Base-by-base conservation (phyloP, 306 rosid species). In the Quercus engelmannii region DNA sequence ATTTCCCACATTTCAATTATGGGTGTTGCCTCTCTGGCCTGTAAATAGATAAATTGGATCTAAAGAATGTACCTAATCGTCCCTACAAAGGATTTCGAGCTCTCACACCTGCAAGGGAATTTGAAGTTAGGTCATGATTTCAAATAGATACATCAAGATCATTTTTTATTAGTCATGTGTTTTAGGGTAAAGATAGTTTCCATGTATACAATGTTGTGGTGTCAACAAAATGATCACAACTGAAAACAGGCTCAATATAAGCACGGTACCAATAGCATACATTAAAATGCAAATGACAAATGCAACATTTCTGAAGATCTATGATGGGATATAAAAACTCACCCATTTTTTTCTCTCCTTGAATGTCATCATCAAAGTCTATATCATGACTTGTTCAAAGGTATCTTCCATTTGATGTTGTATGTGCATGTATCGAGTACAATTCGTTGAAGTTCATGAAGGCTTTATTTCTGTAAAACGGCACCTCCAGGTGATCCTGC, bases 371-470 rank as follows among this genome's bases (percentile, higher is more conserved):
- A 38, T 38, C 43, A 38, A 7, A 38, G 10, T 38, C 43, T 6
- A 38, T 38, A 38, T 38, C 43, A 6, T 38, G 43, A 38, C 41
- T 6, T 35, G 8, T 35, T 35, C 41, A 35, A 2, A 0, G 2
- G 41, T 6, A 35, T 6, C 41, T 35, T 78, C 93, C 93, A 83
- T 89, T 87, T 14, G 89, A 89, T 54, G 82, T 72, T 46, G 89
- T 79, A 69, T 85, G 93, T 18, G 91, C 91, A 79, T 83, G 81
- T 81, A 87, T 81, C 73, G 81, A 87, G 82, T 88, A 83, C 84
- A 87, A 80, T 69, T 85, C 84, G 28, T 87, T 54, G 69, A 85
- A 77, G 70, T 86, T 83, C 73, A 70, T 56, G 77, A 26, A 26
- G 28, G 28, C 28, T 26, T 26, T 26, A 26, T 26, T 26, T 26